Base-by-base conservation (phyloP, 192 early-diverging fungal genomes). In the Coemansia sp. region DNA sequence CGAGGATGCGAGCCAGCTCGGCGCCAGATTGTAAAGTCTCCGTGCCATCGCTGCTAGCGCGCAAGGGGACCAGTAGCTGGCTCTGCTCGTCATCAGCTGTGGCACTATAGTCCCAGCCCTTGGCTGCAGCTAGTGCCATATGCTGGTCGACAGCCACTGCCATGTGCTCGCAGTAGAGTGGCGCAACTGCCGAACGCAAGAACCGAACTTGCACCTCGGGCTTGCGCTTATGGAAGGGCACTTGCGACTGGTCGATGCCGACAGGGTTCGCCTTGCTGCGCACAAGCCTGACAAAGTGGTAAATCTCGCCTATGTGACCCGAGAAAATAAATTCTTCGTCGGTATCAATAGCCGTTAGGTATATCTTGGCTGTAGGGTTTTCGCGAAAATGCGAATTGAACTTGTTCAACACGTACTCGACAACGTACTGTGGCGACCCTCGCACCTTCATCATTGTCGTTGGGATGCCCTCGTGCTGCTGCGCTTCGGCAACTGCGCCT, bases 181-280 rank as follows among this genome's bases (percentile, higher is more conserved):
- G 95, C 88, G 57, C 89, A 89, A 57, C 53, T 11, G 68, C 53
- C 87, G 87, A 68, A 91, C 87, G 21, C 88, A 91, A 76, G 82
- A 91, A 95, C 42, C 90, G 89, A 28, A 88, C 86, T 18, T 85
- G 83, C 50, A 95, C 93, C 64, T 89, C 86, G 59, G 92, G 84
- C 67, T 93, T 94, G 69, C 93, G 86, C 76, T 92, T 85, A 28
- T 89, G 91, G 73, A 85, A 89, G 18, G 92, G 92, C 20, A 94
- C 84, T 40, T 90, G 88, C 16, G 89, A 88, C 73, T 97, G 94
- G 76, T 97, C 93, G 13, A 85, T 72, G 55, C 86, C 87, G 7
- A 88, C 74, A 39, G 89, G 82, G 23, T 90, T 92, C 74, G 91
- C 92, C 60, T 91, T 79, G 66, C 89, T 88, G 50, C 90, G 88